Evolutionary conservation across 306 rosid species (phyloP), one percentile per base, ranked within the genome.

Genomic region (Malus asiatica): DNA sequence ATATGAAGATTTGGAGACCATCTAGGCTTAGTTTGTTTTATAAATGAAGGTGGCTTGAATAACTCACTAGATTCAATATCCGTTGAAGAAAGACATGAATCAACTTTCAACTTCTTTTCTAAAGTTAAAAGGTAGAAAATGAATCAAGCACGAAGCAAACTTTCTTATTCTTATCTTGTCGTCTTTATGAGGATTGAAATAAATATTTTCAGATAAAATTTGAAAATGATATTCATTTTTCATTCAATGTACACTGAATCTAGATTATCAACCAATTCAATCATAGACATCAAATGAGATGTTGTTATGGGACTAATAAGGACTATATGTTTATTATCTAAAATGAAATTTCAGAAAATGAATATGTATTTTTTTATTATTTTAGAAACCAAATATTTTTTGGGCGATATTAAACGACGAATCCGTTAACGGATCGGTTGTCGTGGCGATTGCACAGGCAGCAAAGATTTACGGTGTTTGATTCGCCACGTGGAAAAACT

Each of bases 401-500:
- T 57, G 25, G 61, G 53, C 18, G 15, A 57, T 3, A n/a, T 57
- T 57, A 0, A 48, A 48, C 0, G 6, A 15, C 55, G 18, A 48
- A 15, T 48, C 48, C 23, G 33, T n/a, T 44, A 13, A 30, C 16
- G 2, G 13, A 78, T 20, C 51, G 48, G 66, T 72, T 53, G 77
- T 67, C 74, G 79, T 77, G 85, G 82, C 63, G 29, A 71, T 3
- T 40, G 72, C 53, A 14, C 48, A 68, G 72, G 61, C 75, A 33
- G 78, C 72, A 23, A 32, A 4, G 29, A 48, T 33, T 0, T 71
- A 62, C 87, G 89, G 86, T 12, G 55, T 2, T 23, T 0, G 60
- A 19, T 14, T 5, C 48, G 88, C 87, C 92, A 86, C 94, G 91
- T 83, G 81, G 89, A 15, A 2, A 38, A 1, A 22, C 20, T 46